phyloP scores from a whole-genome alignment of 805 yeast genomes.

The Priceomyces castillae region DNA sequence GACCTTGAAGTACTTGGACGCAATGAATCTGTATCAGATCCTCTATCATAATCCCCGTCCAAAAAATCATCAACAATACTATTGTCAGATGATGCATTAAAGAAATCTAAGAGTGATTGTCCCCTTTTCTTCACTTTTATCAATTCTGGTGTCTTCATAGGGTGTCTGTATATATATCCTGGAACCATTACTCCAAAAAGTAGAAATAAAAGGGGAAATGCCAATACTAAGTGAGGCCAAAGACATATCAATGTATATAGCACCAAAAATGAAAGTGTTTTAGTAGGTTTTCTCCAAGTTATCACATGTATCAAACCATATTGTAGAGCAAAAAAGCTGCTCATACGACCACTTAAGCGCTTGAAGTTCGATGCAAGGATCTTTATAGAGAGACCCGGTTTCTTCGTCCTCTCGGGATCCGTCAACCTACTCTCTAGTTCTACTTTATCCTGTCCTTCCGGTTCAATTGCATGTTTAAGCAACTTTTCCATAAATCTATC shows the following conservation, averaged over 20 bases:
- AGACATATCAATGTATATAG: constrained; percentile 65
- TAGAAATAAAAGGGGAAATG: constrained; percentile 59
- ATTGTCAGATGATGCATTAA: constrained; percentile 27
- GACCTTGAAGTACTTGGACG: constrained; percentile 5
- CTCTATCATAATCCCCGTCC: constrained; percentile 17
- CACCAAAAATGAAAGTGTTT: constrained; percentile 59
- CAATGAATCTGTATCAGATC: constrained; percentile 11
- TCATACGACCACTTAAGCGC: constrained; percentile 53
- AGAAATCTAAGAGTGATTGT: constrained; percentile 48
- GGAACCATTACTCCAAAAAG: constrained; percentile 64
- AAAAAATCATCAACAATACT: constrained; percentile 34
- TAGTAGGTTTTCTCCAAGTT: constrained; percentile 74
- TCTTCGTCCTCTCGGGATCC: constrained; percentile 43
- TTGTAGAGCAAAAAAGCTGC: constrained; percentile 57
- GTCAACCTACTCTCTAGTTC: constrained; percentile 38
- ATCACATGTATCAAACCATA: constrained; percentile 57
- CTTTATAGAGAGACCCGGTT: constrained; percentile 58
- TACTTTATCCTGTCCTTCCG: constrained; percentile 47
- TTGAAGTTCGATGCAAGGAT: constrained; percentile 57
- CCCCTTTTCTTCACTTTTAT: constrained; percentile 50
- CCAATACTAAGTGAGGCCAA: constrained; percentile 65
- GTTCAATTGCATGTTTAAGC: constrained; percentile 48
- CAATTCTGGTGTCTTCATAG: constrained; percentile 46
- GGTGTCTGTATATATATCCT: constrained; percentile 67
- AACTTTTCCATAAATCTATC: constrained; percentile 57